Evolutionary conservation across 805 yeast species (phyloP), one percentile per base, ranked within the genome.

Genomic region (Hagleromyces aurorensis): DNA sequence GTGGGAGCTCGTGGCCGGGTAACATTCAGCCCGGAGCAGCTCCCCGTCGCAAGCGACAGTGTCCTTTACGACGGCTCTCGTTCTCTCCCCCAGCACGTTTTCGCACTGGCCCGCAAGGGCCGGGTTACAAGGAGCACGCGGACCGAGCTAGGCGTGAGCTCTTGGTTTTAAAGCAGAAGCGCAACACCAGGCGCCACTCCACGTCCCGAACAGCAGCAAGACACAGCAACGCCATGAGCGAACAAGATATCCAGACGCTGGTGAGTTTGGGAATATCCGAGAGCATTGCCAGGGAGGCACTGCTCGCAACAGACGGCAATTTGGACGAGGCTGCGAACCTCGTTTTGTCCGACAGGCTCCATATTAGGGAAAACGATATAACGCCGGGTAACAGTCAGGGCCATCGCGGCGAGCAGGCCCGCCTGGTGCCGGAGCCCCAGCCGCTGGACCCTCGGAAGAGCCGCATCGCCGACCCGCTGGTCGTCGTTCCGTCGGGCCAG

Each of bases 201-300:
- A 4, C 3, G 16, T 18, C 25, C 16, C 16, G 18, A 11, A 23
- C 7, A 19, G 24, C 3, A 6, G 18, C n/a, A 6, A 12, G 15
- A 23, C 13, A 17, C 16, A 22, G 4, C 8, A 13, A 11, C 16
- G 21, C 12, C 15, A 8, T 13, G 12, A 10, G 12, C 23, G 11
- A 8, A 5, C 19, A 3, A 35, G 47, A 7, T 73, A 63, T 7
- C 55, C 63, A 61, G 2, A 65, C 67, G 32, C 55, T 84, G 11
- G 52, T 60, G 9, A 65, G 67, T 11, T 82, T 84, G 94, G 95
- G 94, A 5, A 83, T 84, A 41, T 44, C 75, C 2, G 54, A 52
- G 3, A 64, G 65, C 15, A 67, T 78, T 31, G 76, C 89, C 5
- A 61, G 50, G 23, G 76, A 76, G 34, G 89, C 94, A 0, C 59